These are phyloP conservation scores for Akanthomyces muscarius DNA, from an alignment of 2,329 filamentous ascomycete species.

Conservation along the genomic window DNA sequence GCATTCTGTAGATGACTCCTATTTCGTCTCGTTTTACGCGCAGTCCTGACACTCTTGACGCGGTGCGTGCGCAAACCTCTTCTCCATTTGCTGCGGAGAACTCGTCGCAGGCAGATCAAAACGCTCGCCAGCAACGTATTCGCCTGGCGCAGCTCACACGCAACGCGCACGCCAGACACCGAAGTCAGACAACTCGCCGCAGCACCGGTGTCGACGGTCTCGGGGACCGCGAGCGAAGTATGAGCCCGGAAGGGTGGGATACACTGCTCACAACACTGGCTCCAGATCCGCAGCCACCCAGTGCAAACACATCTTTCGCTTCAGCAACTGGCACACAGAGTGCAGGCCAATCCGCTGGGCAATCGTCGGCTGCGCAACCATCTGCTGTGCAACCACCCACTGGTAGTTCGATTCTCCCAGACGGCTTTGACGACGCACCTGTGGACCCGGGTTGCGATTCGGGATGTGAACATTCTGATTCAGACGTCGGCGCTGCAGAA, in stretches of 20 bases:
- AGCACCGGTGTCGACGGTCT: constrained; percentile 59
- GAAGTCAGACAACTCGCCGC: constrained; percentile 10
- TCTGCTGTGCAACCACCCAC: constrained; percentile 32
- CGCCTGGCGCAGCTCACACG: background rate
- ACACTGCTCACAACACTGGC: constrained; percentile 75
- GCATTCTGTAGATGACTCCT: constrained; percentile 39
- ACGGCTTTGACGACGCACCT: constrained; percentile 31
- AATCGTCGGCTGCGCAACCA: background rate
- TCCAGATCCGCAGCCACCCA: constrained; percentile 76
- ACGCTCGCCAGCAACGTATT: background rate
- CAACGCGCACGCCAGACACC: background rate
- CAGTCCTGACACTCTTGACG: constrained; percentile 12
- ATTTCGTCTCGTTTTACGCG: constrained; percentile 16
- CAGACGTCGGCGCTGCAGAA: constrained; percentile 44
- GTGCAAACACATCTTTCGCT: constrained; percentile 76
- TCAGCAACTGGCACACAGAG: constrained; percentile 50
- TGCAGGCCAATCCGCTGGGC: constrained; percentile 24
- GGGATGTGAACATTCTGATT: constrained; percentile 53
- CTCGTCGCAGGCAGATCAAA: background rate
- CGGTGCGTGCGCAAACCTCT: constrained; percentile 1
- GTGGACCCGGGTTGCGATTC: constrained; percentile 47
- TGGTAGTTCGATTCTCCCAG: constrained; percentile 29
- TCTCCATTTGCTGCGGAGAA: background rate
- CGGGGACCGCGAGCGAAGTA: constrained; percentile 77
- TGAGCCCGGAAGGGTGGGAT: constrained; percentile 78